A percentile compares a stretch with the other conserved stretches of the same genome.
Conservation (phyloP, 352 stramenopile species). For the Globisporangium heterothallicum region DNA sequence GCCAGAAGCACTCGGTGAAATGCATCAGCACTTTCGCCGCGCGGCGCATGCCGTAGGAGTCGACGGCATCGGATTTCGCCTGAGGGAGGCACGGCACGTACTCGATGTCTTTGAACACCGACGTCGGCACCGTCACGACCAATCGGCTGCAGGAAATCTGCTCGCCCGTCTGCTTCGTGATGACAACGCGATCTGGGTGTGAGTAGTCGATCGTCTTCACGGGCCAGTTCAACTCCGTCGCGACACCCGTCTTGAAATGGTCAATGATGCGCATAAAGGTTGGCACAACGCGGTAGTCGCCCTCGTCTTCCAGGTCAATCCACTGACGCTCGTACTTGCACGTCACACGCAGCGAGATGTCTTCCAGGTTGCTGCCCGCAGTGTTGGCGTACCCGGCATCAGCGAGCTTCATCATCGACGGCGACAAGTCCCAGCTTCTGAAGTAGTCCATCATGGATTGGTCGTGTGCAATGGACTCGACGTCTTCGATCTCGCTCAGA, state of each 20-base stretch:
- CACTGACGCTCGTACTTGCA: constrained; percentile 81
- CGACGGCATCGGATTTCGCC: constrained; percentile 48
- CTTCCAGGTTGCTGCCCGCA: constrained; percentile 49
- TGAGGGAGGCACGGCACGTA: constrained; percentile 57
- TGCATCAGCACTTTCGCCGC: constrained; percentile 75
- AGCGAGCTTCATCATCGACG: constrained; percentile 80
- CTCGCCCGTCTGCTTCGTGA: constrained; percentile 53
- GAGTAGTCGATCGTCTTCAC: constrained; percentile 60
- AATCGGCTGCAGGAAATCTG: constrained; percentile 51
- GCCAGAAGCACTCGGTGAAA: constrained; percentile 63
- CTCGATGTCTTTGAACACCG: constrained; percentile 68
- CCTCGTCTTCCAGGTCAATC: constrained; percentile 78
- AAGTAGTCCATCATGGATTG: constrained; percentile 84
- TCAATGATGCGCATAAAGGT: constrained; percentile 69
- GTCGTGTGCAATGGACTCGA: constrained; percentile 47
- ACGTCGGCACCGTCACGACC: constrained; percentile 74
- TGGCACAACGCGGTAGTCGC: constrained; percentile 67
- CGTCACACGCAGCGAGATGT: constrained; percentile 77
- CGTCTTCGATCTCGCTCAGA: constrained; percentile 59
- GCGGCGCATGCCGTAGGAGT: constrained; percentile 70
- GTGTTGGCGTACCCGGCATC: constrained; percentile 80
- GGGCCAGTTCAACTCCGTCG: constrained; percentile 45
- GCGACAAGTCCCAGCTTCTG: constrained; percentile 39
- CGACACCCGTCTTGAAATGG: constrained; percentile 43
- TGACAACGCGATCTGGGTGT: constrained; percentile 31